Conservation (phyloP, 805 yeast genomes). For the Ogataea trehaloabstinens region DNA sequence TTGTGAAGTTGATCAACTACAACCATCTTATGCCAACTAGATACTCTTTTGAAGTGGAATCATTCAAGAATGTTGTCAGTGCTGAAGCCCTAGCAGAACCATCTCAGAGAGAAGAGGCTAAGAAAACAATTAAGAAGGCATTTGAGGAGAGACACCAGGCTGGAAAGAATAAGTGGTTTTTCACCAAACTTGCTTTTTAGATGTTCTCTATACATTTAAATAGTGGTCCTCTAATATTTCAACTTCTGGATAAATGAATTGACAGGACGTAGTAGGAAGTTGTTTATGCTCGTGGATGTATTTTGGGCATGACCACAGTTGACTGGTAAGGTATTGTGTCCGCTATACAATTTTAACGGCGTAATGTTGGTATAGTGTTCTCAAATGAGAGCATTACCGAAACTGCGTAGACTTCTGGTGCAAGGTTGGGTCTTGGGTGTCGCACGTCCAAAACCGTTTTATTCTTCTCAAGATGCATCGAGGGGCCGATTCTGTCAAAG, state of each 20-base stretch:
- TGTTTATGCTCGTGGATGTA: too few relatives aligned
- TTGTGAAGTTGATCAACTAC: conserved; percentile 98
- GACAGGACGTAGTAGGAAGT: too few relatives aligned
- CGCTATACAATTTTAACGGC: too few relatives aligned
- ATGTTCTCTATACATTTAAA: conserved; percentile 13
- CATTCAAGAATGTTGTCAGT: conserved; percentile 87
- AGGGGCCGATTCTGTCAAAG: too few relatives aligned
- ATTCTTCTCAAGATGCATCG: too few relatives aligned
- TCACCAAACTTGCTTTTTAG: conserved; percentile 69
- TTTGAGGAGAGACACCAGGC: conserved; percentile 99
- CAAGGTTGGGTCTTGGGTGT: too few relatives aligned
- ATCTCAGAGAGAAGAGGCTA: conserved; percentile 97
- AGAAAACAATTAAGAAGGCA: conserved; percentile 98
- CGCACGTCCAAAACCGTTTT: too few relatives aligned
- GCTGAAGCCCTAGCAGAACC: conserved; percentile 96
- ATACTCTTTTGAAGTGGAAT: conserved; percentile 96
- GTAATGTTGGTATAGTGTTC: too few relatives aligned
- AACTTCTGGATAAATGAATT: not conserved
- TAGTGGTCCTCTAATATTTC: not conserved
- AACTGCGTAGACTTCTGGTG: too few relatives aligned
- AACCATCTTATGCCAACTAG: conserved; percentile 99
- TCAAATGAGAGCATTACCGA: too few relatives aligned
- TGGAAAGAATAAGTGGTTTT: conserved; percentile 99
- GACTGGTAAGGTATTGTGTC: too few relatives aligned
- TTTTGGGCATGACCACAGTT: too few relatives aligned